Evolutionary conservation across 2,329 filamentous ascomycete genomes (phyloP), one percentile per base, ranked within the genome.

Genomic region (Didymella glomerata): DNA sequence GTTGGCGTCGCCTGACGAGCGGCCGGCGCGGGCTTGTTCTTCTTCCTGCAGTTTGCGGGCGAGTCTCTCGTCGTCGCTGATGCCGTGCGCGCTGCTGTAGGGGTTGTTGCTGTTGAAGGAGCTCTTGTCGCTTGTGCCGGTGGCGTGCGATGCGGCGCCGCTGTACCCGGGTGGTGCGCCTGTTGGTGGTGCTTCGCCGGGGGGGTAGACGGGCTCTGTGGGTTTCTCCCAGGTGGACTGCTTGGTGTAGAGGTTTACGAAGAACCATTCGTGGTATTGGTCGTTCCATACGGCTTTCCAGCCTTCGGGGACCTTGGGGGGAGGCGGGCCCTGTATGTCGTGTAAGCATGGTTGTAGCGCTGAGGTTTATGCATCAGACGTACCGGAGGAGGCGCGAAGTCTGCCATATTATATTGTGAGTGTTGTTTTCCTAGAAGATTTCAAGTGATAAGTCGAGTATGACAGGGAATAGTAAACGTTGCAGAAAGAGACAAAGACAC

Each of bases 191-290:
- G 89, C 83, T 54, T 77, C 67, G 27, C 74, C 77, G 8, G 83
- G 77, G 16, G 85, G 82, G 65, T 86, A 85, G 51, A 87, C 87
- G 42, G 90, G 88, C 52, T 84, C 84, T 36, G 88, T 91, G 18
- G 93, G 93, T 67, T 87, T 89, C 4, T 96, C 90, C 93, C 93
- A 97, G 84, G 94, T 90, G 5, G 93, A 96, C 74, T 90, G 85
- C 72, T 95, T 95, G 65, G 93, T 97, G 77, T 88, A 86, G 61
- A 90, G 86, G 80, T 97, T 95, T 61, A 97, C 90, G 80, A 91
- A 97, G 85, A 95, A 97, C 89, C 91, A 97, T 84, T 95, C 90
- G 71, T 89, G 89, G 81, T 97, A 97, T 72, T 95, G 88, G 0
- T 90, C 63, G 77, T 96, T 95, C 86, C 89, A 96, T 65, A 92